A percentile compares a stretch with the other conserved stretches of the same genome.
Conservation (phyloP, 2,329 filamentous ascomycete species). For the Mariannaea elegans region DNA sequence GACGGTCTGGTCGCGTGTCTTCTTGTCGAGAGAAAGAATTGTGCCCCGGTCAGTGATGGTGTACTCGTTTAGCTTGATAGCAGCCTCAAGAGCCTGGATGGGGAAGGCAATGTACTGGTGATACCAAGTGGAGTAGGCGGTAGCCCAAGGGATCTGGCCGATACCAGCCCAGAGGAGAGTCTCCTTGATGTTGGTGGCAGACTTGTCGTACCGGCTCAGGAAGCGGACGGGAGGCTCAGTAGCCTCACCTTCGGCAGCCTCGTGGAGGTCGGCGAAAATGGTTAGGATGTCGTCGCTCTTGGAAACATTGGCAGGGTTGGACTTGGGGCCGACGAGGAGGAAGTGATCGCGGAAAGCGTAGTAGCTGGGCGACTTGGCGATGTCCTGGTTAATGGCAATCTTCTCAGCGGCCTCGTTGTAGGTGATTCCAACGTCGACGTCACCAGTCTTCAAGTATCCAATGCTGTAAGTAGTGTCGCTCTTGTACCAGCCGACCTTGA, state of each 20-base stretch:
- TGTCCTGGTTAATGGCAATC: conserved; percentile 52
- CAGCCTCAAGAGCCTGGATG: conserved; percentile 53
- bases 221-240: conserved; percentile 50
- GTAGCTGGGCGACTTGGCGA: conserved; percentile 41
- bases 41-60: conserved; percentile 58
- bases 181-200: conserved; percentile 59
- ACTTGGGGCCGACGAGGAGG: conserved; percentile 50
- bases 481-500: conserved; percentile 55
- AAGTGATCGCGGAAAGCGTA: conserved; percentile 59
- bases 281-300: conserved; percentile 40
- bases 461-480: conserved; percentile 57
- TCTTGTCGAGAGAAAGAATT: conserved; percentile 48
- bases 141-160: conserved; percentile 57
- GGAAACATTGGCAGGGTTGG: conserved; percentile 45
- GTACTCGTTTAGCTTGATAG: conserved; percentile 53
- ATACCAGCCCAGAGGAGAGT: conserved; percentile 54
- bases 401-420: conserved; percentile 53
- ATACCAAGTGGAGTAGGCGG: conserved; percentile 56
- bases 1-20: conserved; percentile 44
- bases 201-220: conserved; percentile 57
- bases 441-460: conserved; percentile 50
- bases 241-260: conserved; percentile 43
- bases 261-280: conserved; percentile 48
- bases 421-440: conserved; percentile 55
- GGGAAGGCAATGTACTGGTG: conserved; percentile 57